A percentile compares a stretch with the other conserved stretches of the same genome.
These are phyloP conservation scores for Cymbopogon flexuosus DNA, from an alignment of 202 grass and related monocot genomes.

Conservation along the genomic window DNA sequence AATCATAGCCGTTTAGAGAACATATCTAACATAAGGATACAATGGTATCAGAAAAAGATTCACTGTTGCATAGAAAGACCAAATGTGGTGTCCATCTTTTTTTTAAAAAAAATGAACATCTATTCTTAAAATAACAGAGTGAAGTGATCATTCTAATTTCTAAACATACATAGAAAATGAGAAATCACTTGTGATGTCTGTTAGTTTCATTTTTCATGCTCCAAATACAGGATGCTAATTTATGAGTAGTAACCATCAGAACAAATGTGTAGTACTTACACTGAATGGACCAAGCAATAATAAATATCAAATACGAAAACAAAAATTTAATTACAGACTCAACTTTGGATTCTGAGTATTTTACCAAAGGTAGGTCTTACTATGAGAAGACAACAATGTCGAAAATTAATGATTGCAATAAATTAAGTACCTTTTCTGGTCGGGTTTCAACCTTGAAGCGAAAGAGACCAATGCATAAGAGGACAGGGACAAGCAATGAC, in stretches of 20 bases:
- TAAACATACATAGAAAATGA: not conserved
- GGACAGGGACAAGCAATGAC: constrained; percentile 73
- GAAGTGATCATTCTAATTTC: not conserved
- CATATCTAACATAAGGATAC: not conserved
- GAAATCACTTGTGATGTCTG: not conserved
- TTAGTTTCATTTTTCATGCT: constrained; percentile 6
- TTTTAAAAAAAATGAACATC: not conserved
- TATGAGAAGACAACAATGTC: not conserved
- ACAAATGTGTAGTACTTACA: not conserved
- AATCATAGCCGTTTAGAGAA: not conserved
- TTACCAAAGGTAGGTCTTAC: constrained; percentile 19
- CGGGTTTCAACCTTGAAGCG: constrained; percentile 87
- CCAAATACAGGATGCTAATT: not conserved
- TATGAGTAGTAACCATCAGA: not conserved
- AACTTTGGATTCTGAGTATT: not conserved
- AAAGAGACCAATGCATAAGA: constrained; percentile 79
- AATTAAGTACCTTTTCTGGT: constrained; percentile 70
- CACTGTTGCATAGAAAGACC: not conserved
- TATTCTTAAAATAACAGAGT: not conserved
- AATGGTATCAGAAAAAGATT: not conserved
- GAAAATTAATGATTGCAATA: not conserved
- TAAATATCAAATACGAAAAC: not conserved
- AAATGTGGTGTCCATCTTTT: not conserved
- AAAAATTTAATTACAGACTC: constrained; percentile 4
- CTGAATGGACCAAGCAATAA: not conserved